Evolutionary conservation across 2,329 filamentous ascomycete species (phyloP).

Genomic region (Stemphylium lycopersici): DNA sequence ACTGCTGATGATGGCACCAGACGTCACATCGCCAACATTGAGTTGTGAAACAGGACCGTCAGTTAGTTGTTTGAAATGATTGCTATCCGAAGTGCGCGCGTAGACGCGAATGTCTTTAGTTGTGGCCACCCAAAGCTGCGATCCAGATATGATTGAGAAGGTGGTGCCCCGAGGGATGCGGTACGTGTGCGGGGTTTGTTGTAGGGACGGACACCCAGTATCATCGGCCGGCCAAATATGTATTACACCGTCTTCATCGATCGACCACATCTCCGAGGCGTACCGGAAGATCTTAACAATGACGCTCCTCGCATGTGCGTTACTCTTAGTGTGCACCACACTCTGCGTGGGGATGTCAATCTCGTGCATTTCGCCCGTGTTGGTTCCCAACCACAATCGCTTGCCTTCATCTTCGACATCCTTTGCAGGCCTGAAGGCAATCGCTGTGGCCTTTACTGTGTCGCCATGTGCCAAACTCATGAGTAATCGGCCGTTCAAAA

Average conservation of each 20-base stretch:
- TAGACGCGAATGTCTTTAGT: conserved; percentile 90
- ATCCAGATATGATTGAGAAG: conserved; percentile 85
- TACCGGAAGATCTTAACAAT: conserved; percentile 86
- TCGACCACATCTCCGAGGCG: conserved; percentile 88
- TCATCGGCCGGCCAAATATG: conserved; percentile 85
- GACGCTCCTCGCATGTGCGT: conserved; percentile 77
- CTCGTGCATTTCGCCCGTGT: conserved; percentile 85
- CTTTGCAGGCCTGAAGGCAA: conserved; percentile 83
- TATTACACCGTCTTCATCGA: conserved; percentile 87
- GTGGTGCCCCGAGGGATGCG: conserved; percentile 81
- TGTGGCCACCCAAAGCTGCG: conserved; percentile 84
- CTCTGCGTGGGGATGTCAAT: conserved; percentile 78
- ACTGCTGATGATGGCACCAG: conserved; percentile 75
- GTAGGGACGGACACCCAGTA: conserved; percentile 75
- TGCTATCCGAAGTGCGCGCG: conserved; percentile 71
- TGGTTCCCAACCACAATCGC: conserved; percentile 88
- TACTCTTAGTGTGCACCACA: conserved; percentile 70
- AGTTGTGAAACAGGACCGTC: conserved; percentile 72
- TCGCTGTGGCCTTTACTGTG: conserved; percentile 77
- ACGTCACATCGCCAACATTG: conserved; percentile 84
- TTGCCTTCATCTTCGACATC: conserved; percentile 81
- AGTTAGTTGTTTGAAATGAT: conserved; percentile 75
- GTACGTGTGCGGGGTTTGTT: conserved; percentile 75
- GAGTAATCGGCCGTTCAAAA: conserved; percentile 79
- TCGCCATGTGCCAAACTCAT: conserved; percentile 86